Percentiles rank a stretch among this genome's conserved stretches.
phyloP scores from a whole-genome alignment of 805 yeast genomes.

The Vanderwaltozyma polyspora region DNA sequence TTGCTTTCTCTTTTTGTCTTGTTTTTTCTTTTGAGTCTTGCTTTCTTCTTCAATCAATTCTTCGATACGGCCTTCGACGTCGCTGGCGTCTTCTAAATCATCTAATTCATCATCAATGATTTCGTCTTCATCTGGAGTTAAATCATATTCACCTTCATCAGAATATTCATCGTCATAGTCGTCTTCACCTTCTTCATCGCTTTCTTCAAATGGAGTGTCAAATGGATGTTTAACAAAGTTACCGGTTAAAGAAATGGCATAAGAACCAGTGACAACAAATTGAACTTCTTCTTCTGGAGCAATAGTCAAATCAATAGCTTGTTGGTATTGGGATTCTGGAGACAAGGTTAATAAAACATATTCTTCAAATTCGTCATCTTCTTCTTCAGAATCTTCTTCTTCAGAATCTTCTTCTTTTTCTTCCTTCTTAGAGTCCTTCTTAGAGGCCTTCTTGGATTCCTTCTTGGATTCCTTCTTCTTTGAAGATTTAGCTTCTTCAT shows the following conservation, averaged over 20 bases:
- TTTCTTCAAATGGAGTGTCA: constrained; percentile 38
- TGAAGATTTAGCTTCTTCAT: constrained; percentile 29
- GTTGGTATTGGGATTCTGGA: constrained; percentile 79
- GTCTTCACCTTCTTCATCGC: constrained; percentile 38
- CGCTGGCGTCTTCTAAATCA: constrained; percentile 57
- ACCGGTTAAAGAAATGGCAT: constrained; percentile 85
- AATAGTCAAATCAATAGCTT: constrained; percentile 79
- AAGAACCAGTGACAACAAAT: constrained; percentile 93
- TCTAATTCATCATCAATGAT: constrained; percentile 39
- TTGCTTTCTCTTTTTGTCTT: constrained; percentile 27
- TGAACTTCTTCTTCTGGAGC: constrained; percentile 88
- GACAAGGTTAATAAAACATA: constrained; percentile 80
- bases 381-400: constrained; percentile 47
- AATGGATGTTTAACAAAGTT: constrained; percentile 94
- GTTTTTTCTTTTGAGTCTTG: constrained; percentile 28
- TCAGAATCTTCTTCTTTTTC: constrained; percentile 42
- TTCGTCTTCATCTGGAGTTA: constrained; percentile 41
- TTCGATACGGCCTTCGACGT: constrained; percentile 61
- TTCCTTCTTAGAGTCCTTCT: constrained; percentile 37
- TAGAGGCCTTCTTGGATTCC: constrained; percentile 40
- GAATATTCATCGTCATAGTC: constrained; percentile 53
- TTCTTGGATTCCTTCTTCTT: constrained; percentile 32
- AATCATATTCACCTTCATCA: constrained; percentile 30
- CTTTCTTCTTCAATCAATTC: constrained; percentile 59
- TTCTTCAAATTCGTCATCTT: constrained; percentile 72